Evolutionary conservation across 495 filamentous ascomycete genomes (phyloP).

Genomic region (Penicillium fimorum): DNA sequence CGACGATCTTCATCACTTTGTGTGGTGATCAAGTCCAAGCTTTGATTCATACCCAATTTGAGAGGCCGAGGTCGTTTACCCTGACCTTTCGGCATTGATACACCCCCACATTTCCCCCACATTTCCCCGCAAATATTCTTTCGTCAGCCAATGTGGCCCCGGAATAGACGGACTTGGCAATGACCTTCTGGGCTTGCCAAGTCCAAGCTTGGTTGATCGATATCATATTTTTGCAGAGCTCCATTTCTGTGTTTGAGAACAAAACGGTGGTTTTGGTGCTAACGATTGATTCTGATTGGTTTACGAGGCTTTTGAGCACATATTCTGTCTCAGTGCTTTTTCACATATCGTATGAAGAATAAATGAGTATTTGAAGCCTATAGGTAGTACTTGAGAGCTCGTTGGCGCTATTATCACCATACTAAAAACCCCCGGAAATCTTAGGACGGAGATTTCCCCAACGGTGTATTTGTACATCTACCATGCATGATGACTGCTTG

Average conservation of each 20-base stretch:
- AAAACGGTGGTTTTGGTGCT: background rate
- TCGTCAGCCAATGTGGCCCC: background rate
- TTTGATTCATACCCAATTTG: background rate
- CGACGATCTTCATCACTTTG: background rate
- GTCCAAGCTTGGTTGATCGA: background rate
- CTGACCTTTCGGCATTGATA: too few relatives aligned
- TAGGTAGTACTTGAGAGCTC: background rate
- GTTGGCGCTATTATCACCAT: background rate
- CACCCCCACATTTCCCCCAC: background rate
- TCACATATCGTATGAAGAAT: background rate
- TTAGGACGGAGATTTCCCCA: constrained; percentile 3
- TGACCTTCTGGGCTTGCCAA: background rate
- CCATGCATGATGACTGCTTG: constrained; percentile 3
- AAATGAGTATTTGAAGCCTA: background rate
- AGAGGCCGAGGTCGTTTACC: background rate
- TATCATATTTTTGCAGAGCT: background rate
- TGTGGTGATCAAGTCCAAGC: background rate
- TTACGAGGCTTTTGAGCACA: background rate
- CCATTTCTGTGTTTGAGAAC: background rate
- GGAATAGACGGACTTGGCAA: background rate
- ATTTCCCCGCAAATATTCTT: background rate
- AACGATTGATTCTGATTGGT: background rate
- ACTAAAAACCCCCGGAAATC: background rate
- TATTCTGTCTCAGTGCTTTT: background rate
- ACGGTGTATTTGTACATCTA: background rate